phyloP scores from a whole-genome alignment of 73 alveolate species.

The Diophrys sp. region DNA sequence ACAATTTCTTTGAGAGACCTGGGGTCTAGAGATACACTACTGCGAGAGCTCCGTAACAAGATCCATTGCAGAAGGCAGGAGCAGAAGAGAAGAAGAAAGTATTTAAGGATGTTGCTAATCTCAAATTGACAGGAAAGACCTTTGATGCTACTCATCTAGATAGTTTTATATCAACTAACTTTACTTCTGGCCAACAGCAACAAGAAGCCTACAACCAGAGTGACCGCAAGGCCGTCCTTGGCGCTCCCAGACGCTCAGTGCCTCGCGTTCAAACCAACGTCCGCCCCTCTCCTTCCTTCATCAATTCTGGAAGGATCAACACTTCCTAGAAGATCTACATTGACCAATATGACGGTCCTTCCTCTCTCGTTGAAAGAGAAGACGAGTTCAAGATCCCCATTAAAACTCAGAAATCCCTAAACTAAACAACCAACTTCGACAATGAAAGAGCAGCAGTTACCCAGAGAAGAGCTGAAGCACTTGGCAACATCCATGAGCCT shows the following conservation, averaged over 20 bases:
- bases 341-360: not conserved
- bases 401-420: not conserved
- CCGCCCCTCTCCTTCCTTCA: not conserved
- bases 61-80: not conserved
- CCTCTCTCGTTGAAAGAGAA: not conserved
- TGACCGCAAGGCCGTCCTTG: no score
- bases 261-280: not conserved
- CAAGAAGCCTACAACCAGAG: no score
- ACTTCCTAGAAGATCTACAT: not conserved
- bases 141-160: constrained; percentile 12
- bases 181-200: no score
- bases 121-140: not conserved
- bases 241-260: not conserved
- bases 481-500: not conserved
- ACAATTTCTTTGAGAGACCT: not conserved
- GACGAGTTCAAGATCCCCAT: not conserved
- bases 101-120: constrained; percentile 1
- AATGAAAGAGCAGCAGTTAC: not conserved
- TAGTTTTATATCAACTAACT: not conserved
- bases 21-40: not conserved
- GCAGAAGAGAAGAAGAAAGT: not conserved
- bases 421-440: not conserved
- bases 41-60: not conserved
- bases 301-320: not conserved
- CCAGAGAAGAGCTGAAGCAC: not conserved